These are phyloP conservation scores for Globisporangium carolinianum DNA, from an alignment of 352 stramenopile genomes.

Conservation along the genomic window DNA sequence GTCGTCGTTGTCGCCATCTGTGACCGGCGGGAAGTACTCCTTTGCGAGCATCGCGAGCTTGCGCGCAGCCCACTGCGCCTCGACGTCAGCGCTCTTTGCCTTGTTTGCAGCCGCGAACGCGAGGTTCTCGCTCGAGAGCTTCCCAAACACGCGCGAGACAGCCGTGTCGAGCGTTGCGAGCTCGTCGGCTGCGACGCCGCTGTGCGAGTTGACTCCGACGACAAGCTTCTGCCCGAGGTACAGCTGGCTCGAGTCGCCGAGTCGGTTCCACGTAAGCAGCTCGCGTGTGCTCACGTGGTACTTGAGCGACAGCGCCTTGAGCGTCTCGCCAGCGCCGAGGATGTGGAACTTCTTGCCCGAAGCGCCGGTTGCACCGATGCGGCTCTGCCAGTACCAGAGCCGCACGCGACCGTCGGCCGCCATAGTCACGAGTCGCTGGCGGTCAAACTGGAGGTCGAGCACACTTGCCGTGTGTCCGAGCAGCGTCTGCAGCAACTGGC, in stretches of 20 bases:
- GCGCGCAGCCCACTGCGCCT: conserved; percentile 51
- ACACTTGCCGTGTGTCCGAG: conserved; percentile 35
- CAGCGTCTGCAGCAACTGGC: conserved; percentile 61
- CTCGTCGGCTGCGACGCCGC: conserved; percentile 37
- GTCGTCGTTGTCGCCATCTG: conserved; percentile 10
- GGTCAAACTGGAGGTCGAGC: conserved; percentile 71
- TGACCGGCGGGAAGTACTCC: conserved; percentile 50
- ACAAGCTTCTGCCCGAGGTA: conserved; percentile 76
- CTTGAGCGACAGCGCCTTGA: conserved; percentile 65
- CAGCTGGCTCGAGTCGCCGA: conserved; percentile 59
- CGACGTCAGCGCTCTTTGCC: conserved; percentile 38
- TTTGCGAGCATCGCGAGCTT: conserved; percentile 50
- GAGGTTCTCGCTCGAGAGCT: conserved; percentile 55
- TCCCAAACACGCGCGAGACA: conserved; percentile 42
- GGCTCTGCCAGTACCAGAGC: conserved; percentile 67
- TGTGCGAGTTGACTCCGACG: conserved; percentile 42
- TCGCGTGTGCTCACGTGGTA: conserved; percentile 72
- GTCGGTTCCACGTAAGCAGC: conserved; percentile 60
- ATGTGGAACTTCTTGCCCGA: conserved; percentile 63
- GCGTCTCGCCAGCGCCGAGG: conserved; percentile 54
- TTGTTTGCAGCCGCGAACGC: conserved; percentile 59
- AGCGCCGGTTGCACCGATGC: conserved; percentile 24
- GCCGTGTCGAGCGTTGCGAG: conserved; percentile 46
- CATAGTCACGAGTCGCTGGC: conserved; percentile 57
- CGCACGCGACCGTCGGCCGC: conserved; percentile 45